Evolutionary conservation across 1,284 basidiomycete species (phyloP), one percentile per base, ranked within the genome.

Genomic region (Lentinus polychrous): DNA sequence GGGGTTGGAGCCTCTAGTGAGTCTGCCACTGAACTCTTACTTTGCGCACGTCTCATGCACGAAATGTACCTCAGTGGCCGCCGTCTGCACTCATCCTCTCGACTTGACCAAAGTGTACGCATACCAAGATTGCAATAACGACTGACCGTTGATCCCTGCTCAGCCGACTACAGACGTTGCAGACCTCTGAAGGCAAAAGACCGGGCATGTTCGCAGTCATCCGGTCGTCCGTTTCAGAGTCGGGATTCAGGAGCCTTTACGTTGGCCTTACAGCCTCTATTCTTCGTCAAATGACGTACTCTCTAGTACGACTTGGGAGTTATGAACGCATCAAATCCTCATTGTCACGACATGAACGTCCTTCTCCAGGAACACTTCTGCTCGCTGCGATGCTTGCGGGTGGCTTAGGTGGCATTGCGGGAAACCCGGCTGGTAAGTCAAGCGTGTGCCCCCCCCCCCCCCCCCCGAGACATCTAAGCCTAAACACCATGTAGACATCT

Each of bases 221-320:
- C 40, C 78, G 75, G 44, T 61, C 63, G 41, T 81, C 84, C 12
- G 64, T 87, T 35, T 62, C 71, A 6, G 69, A 82, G 50, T 74
- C 75, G 50, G 89, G 91, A 41, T 58, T 90, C 52, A 72, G 76
- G 51, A 87, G 88, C 54, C 67, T 93, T 33, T 92, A 90, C 60
- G 83, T 85, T 18, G 92, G 93, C 32, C 74, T 94, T 27, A 83
- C 85, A 8, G 92, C 91, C 14, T 91, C 91, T 2, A 67, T 94
- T 38, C 71, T 94, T 60, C 80, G 92, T 41, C 92, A 94, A 69
- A 93, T 94, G 91, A 86, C 90, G 8, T 94, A 94, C 62, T 91
- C 90, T 0, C 76, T 94, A 48, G 89, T 92, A 43, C 84, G 92
- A 12, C 72, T 95, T 45, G 91, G 91, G 32, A 79, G 76, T 31